Evolutionary conservation across 306 rosid genomes (phyloP), one percentile per base, ranked within the genome.

Genomic region (Leucaena leucocephala): DNA sequence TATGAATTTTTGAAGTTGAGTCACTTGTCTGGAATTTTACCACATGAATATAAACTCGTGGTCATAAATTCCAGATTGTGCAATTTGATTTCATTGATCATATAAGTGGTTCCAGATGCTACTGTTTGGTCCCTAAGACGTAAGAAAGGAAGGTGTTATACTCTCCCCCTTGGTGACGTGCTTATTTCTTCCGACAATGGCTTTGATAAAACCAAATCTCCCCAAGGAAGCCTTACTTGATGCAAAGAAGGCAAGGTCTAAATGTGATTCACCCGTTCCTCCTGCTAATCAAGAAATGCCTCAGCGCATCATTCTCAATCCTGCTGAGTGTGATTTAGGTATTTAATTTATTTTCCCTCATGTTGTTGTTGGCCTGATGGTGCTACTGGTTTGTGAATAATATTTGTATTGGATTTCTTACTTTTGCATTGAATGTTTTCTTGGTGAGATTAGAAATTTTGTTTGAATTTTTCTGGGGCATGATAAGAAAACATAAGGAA

Each of bases 251-350:
- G 15, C 71, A 49, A 82, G 46, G 75, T 2, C 19, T 75, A 73
- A 35, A 59, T 15, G 14, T 38, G 40, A 39, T 39, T 15, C 12
- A 19, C 45, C 64, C 22, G 16, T 3, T 40, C 21, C 19, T 57
- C 45, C 62, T 46, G 46, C 69, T 1, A 58, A 73, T 64, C 39
- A 76, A 4, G 75, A 48, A 65, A 21, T 0, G 5, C 45, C 76
- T 35, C 64, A 48, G 5, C 77, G 49, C 8, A 77, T 85, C 42
- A 67, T 49, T 71, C 86, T 85, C 79, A 85, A 85, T 61, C 77
- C 65, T 42, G 82, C 80, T 5, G 87, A 84, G 46, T 77, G 87
- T 78, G 69, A 81, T 82, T 36, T 81, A 75, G 87, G 87, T 84
- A 77, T 58, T 43, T 8, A 43, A 43, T 10, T 12, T 43, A n/a